Evolutionary conservation across 176 grass and related monocot species (phyloP).

Genomic region (Oryza punctata): DNA sequence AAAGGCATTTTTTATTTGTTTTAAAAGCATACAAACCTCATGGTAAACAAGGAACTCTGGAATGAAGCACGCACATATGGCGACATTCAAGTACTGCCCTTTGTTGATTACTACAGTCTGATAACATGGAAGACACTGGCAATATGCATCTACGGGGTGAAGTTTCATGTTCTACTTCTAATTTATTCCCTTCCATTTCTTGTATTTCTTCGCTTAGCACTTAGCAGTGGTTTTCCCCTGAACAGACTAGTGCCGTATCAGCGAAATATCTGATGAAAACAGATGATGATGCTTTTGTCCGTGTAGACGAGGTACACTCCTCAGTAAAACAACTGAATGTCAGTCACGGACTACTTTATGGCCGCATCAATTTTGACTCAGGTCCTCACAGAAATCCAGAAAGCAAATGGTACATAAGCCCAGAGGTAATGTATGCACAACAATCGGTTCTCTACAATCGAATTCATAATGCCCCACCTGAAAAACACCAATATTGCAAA

Average conservation of each 20-base stretch:
- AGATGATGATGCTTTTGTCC: constrained; percentile 99
- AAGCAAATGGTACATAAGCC: constrained; percentile 90
- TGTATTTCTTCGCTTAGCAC: constrained; percentile 20
- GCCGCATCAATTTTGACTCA: constrained; percentile 71
- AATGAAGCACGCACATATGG: constrained; percentile 68
- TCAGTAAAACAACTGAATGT: constrained; percentile 62
- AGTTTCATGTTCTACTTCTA: not conserved
- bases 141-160: constrained; percentile 97
- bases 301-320: constrained; percentile 76
- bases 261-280: constrained; percentile 95
- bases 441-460: not conserved
- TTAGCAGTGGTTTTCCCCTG: constrained; percentile 1
- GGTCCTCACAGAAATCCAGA: constrained; percentile 69
- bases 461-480: not conserved
- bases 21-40: constrained; percentile 82
- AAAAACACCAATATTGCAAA: constrained; percentile 23
- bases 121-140: constrained; percentile 96
- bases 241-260: constrained; percentile 67
- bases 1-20: constrained; percentile 1
- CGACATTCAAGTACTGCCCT: constrained; percentile 81
- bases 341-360: constrained; percentile 75
- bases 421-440: constrained; percentile 64
- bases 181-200: constrained; percentile 16
- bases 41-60: constrained; percentile 90
- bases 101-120: constrained; percentile 87